Conservation (phyloP, 345 rosid species). For the Adansonia digitata region DNA sequence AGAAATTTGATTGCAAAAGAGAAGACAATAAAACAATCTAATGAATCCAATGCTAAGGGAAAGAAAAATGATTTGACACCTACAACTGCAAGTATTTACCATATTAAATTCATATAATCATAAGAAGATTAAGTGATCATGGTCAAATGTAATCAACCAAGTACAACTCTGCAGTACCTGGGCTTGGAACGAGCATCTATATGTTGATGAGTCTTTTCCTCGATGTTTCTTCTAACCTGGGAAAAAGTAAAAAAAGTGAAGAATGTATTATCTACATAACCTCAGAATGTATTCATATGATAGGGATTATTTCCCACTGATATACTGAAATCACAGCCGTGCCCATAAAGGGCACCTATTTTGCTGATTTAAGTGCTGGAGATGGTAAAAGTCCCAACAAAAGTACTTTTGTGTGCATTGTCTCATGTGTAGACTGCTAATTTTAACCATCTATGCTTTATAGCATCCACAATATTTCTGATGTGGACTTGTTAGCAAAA, state of each 20-base stretch:
- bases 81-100: background rate
- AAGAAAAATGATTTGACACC: background rate
- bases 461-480: background rate
- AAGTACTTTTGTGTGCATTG: background rate
- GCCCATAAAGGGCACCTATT: background rate
- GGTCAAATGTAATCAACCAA: background rate
- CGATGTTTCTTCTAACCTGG: slow-evolving; percentile 60
- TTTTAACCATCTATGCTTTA: background rate
- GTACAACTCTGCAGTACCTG: slow-evolving; percentile 40
- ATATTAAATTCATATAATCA: background rate
- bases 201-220: slow-evolving; percentile 41
- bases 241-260: slow-evolving; percentile 6
- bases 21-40: background rate
- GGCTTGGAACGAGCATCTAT: slow-evolving; percentile 87
- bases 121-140: background rate
- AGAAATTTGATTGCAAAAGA: background rate
- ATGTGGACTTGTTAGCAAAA: background rate
- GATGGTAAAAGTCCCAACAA: background rate
- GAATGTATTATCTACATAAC: background rate
- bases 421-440: background rate
- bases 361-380: background rate
- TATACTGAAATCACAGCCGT: background rate
- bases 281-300: background rate
- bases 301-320: background rate
- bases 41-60: background rate